These are phyloP conservation scores for Mycena kentingensis DNA, from an alignment of 768 basidiomycete genomes.

Conservation along the genomic window DNA sequence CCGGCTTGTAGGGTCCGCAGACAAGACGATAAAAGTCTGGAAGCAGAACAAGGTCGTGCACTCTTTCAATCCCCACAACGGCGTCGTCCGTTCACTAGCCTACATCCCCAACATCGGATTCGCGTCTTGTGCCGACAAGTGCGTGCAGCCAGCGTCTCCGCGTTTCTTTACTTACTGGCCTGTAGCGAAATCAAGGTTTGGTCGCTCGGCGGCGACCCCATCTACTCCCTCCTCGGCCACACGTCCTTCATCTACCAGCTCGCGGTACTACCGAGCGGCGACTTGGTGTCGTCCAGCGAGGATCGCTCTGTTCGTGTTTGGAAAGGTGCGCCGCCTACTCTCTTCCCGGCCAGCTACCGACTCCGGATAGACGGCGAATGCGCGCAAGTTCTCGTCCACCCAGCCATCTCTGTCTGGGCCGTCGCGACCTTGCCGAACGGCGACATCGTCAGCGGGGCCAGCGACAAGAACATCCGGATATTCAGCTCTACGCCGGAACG, in stretches of 20 bases:
- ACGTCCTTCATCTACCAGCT: conserved; percentile 96
- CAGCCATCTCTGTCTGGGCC: conserved; percentile 97
- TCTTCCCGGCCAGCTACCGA: conserved; percentile 2
- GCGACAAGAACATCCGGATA: conserved; percentile 84
- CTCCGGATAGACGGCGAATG: conserved; percentile 78
- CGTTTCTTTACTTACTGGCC: conserved; percentile 6
- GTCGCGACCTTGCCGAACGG: conserved; percentile 86
- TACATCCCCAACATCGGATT: conserved; percentile 86
- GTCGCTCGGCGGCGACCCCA: conserved; percentile 77
- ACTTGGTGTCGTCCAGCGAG: conserved; percentile 89
- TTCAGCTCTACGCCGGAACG: conserved; percentile 77
- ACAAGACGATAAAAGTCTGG: conserved; percentile 93
- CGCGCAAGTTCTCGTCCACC: conserved; percentile 85
- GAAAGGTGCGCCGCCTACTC: conserved; percentile 58
- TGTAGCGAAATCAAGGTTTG: conserved; percentile 89
- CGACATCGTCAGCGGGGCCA: conserved; percentile 90
- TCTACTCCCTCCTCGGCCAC: conserved; percentile 86
- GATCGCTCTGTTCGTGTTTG: conserved; percentile 92
- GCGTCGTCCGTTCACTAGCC: conserved; percentile 87
- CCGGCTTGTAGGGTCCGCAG: conserved; percentile 75
- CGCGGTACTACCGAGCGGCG: conserved; percentile 77
- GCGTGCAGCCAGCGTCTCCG: conserved; percentile 42
- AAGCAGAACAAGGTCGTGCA: conserved; percentile 69
- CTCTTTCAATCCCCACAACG: conserved; percentile 84
- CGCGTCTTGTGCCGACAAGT: conserved; percentile 94